Conservation (phyloP, 331 rosid species). For the Cydonia oblonga region DNA sequence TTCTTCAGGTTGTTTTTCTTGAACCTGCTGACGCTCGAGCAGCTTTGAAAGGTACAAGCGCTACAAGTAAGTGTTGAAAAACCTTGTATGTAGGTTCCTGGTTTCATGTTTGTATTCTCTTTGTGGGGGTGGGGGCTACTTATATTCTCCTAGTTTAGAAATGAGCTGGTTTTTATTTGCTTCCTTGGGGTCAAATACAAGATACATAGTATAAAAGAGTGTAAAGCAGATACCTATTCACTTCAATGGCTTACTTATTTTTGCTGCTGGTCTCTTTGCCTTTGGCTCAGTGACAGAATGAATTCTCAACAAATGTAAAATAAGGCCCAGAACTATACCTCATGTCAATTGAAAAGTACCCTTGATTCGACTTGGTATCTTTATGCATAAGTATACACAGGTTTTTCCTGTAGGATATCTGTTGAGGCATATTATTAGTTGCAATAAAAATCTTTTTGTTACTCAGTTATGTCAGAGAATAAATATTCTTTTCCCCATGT, state of each 20-base stretch:
- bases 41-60: slow-evolving; percentile 85
- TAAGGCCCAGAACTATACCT: background rate
- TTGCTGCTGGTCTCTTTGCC: background rate
- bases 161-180: background rate
- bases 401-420: background rate
- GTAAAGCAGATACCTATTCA: background rate
- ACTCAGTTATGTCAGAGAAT: background rate
- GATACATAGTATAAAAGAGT: background rate
- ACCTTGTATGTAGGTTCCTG: background rate
- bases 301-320: background rate
- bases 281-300: background rate
- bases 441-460: background rate
- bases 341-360: background rate
- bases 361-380: background rate
- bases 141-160: background rate
- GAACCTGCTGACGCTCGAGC: slow-evolving; percentile 77
- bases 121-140: background rate
- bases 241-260: background rate
- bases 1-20: slow-evolving; percentile 64
- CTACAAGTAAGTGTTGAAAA: slow-evolving; percentile 44
- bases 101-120: background rate
- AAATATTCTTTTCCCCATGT: background rate
- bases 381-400: background rate
- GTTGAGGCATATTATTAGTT: background rate
- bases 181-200: background rate